These are phyloP conservation scores for Dactylella cylindrospora DNA, from an alignment of 2,329 filamentous ascomycete genomes.

Conservation along the genomic window DNA sequence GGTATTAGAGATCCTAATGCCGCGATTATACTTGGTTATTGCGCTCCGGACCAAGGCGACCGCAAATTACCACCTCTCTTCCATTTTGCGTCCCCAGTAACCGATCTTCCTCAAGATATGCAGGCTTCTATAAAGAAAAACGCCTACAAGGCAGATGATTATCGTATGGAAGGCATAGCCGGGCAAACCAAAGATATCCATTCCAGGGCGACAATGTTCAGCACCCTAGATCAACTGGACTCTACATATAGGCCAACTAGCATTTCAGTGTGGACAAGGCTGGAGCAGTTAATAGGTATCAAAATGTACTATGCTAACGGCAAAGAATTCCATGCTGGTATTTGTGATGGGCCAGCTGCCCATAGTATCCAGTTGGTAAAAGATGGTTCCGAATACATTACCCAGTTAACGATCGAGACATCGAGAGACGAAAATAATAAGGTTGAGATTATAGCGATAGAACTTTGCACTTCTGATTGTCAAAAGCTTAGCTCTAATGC, in stretches of 20 bases:
- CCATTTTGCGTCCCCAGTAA: background rate
- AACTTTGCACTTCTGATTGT: background rate
- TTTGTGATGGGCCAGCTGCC: background rate
- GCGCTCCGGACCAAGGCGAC: background rate
- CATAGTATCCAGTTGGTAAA: background rate
- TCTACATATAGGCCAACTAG: background rate
- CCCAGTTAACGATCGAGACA: background rate
- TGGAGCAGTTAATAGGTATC: background rate
- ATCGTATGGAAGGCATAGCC: slow-evolving; percentile 1
- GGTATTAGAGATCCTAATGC: slow-evolving; percentile 5
- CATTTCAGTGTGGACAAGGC: background rate
- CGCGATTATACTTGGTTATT: background rate
- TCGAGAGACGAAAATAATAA: background rate
- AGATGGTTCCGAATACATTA: slow-evolving; percentile 5
- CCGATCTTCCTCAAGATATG: background rate
- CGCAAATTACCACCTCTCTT: background rate
- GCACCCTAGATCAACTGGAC: background rate
- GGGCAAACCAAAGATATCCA: background rate
- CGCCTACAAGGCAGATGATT: background rate
- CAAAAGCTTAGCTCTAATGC: too few relatives aligned
- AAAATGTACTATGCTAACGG: background rate
- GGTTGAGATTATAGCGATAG: background rate
- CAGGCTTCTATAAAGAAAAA: background rate
- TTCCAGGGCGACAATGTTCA: background rate
- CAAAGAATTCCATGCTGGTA: background rate